Base-by-base conservation (phyloP, 2,329 filamentous ascomycete genomes). In the Fusarium compactum region DNA sequence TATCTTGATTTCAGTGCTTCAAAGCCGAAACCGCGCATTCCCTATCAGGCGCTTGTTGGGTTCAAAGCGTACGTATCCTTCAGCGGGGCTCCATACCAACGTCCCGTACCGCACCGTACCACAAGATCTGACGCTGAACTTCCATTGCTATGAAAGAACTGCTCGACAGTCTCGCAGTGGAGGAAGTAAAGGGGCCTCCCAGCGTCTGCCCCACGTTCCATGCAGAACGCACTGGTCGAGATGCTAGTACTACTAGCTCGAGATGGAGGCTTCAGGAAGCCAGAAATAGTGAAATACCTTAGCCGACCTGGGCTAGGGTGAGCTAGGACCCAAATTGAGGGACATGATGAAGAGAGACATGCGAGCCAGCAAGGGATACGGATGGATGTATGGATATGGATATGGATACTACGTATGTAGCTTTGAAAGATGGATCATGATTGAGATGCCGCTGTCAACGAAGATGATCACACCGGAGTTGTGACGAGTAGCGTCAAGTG, bases 141-240 rank as follows among this genome's bases (percentile, higher is more conserved):
- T 20, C 48, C 51, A 29, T 48, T 45, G 55, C 30, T 38, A 65
- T 29, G 18, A 52, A 38, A 41, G 38, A 16, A 22, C n/a, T 30
- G 46, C 38, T 16, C 32, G 24, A 30, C 41, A 12, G 30, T 41
- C 27, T 25, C 12, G 45, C 32, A 41, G 27, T 16, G 50, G 55
- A 44, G 25, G 25, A 25, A 53, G 32, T 25, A 53, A 43, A 45
- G 51, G 48, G 50, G 59, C 18, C 20, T 40, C 38, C 38, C 38
- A 62, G 30, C 11, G 25, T 22, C 25, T 52, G 62, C 62, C 38
- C 63, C 64, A 67, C 50, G 63, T 66, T 61, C 54, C 47, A 55
- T 66, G 16, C 62, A 61, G 32, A 60, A 30, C 38, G 57, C 24
- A 53, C 18, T 12, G 30, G 43, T 30, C 48, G 29, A 47, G 48